These are phyloP conservation scores for Isoetes taiwanensis DNA, from an alignment of 75 land plant genomes.

Conservation along the genomic window DNA sequence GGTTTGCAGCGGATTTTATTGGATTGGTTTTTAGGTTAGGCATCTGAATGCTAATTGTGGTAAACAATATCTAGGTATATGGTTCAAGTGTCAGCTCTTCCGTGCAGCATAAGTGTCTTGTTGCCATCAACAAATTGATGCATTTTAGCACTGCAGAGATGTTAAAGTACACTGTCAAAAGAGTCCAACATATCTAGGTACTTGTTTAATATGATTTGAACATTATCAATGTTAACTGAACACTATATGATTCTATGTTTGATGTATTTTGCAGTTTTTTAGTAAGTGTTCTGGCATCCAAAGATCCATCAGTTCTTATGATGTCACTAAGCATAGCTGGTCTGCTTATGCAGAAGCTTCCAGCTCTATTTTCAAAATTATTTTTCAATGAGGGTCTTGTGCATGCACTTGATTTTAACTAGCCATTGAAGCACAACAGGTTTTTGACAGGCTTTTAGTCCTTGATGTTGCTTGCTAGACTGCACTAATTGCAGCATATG, in stretches of 20 bases:
- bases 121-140: conserved; percentile 75
- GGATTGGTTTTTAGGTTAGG: too few relatives aligned
- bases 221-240: background rate
- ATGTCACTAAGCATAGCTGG: conserved; percentile 87
- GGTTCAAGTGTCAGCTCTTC: conserved; percentile 83
- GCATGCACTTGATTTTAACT: conserved; percentile 77
- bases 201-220: background rate
- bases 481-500: too few relatives aligned
- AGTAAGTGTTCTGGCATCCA: conserved; percentile 80
- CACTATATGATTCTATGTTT: background rate
- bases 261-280: conserved; percentile 47
- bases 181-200: conserved; percentile 84
- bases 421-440: too few relatives aligned
- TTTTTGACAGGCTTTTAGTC: too few relatives aligned
- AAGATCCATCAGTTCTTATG: conserved; percentile 69
- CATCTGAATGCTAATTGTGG: too few relatives aligned
- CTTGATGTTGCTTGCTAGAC: too few relatives aligned
- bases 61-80: too few relatives aligned
- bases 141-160: conserved; percentile 73
- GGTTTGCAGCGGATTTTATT: conserved; percentile 32
- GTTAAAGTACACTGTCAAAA: conserved; percentile 50
- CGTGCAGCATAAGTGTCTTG: conserved; percentile 79
- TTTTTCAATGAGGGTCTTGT: conserved; percentile 96
- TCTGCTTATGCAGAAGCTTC: conserved; percentile 86
- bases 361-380: conserved; percentile 61